Conservation (phyloP, 208 protist species). For the Lotmaria passim region DNA sequence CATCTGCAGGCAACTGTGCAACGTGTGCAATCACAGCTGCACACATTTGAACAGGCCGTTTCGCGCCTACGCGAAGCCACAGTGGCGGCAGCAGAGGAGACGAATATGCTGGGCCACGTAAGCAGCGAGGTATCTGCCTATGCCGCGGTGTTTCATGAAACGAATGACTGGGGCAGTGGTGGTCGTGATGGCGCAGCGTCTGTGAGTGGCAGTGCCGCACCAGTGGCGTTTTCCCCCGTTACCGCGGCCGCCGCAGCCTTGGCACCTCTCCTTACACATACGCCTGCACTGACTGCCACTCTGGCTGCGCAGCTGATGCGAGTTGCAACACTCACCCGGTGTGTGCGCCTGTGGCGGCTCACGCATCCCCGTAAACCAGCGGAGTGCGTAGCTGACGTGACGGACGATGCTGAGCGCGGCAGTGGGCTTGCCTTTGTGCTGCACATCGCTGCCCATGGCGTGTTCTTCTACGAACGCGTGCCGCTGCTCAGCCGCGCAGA, state of each 20-base stretch:
- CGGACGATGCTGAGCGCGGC: neutral
- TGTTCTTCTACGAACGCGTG: slow-evolving; percentile 13
- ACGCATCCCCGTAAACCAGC: neutral
- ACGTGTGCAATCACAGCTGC: slow-evolving; percentile 18
- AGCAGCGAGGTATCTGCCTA: neutral
- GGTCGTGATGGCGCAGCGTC: too few species aligned
- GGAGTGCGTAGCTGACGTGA: neutral
- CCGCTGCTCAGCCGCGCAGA: neutral
- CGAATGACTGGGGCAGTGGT: too few species aligned
- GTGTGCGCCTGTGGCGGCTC: slow-evolving; percentile 15
- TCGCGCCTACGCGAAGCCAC: neutral
- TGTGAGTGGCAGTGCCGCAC: too few species aligned
- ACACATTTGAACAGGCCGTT: slow-evolving; percentile 32
- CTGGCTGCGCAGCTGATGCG: slow-evolving; percentile 18
- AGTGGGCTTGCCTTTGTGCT: slow-evolving; percentile 17
- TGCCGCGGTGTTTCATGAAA: neutral
- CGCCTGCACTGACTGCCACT: neutral
- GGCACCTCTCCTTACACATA: neutral
- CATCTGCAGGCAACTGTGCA: slow-evolving; percentile 17
- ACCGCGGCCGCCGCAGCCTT: slow-evolving; percentile 14
- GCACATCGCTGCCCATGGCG: slow-evolving; percentile 11
- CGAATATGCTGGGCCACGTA: neutral
- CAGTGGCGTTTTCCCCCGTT: neutral
- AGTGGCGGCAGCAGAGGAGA: neutral
- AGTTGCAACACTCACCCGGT: slow-evolving; percentile 17